phyloP scores from a whole-genome alignment of 2,329 filamentous ascomycete species.

The Aspergillus viridinutans region DNA sequence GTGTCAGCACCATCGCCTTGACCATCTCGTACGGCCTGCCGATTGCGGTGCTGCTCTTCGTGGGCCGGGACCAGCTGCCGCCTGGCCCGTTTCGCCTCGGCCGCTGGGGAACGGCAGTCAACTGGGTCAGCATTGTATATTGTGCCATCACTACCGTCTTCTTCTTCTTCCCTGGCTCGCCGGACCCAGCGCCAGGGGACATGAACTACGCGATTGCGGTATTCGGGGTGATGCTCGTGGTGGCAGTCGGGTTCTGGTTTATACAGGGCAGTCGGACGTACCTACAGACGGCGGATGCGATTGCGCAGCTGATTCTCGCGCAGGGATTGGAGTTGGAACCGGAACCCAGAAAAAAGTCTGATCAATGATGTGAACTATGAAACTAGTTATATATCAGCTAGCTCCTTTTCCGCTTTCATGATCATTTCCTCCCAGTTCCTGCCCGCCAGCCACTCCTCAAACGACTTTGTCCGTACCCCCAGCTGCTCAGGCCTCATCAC shows the following conservation, averaged over 20 bases:
- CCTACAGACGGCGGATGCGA: conserved; percentile 28
- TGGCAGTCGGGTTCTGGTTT: conserved; percentile 50
- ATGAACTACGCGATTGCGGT: conserved; percentile 59
- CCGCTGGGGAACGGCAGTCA: conserved; percentile 38
- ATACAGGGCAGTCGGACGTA: conserved; percentile 42
- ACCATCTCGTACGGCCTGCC: conserved; percentile 52
- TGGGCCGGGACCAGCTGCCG: conserved; percentile 52
- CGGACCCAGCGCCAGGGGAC: conserved; percentile 43
- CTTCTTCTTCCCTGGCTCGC: conserved; percentile 51
- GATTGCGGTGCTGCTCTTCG: conserved; percentile 46
- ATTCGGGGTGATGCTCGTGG: conserved; percentile 53
- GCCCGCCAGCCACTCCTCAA: conserved; percentile 20
- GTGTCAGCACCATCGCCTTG: conserved; percentile 54
- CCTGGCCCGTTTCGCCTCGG: conserved; percentile 45
- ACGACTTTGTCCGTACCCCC: conserved; percentile 2
- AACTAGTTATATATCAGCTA: neutral
- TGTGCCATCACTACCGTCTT: conserved; percentile 52
- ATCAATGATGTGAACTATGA: neutral
- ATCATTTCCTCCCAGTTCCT: conserved; percentile 16
- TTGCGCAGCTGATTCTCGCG: conserved; percentile 23
- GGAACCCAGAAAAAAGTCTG: neutral
- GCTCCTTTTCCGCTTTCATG: conserved; percentile 1
- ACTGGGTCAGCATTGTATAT: conserved; percentile 51
- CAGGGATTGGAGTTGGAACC: conserved; percentile 17
- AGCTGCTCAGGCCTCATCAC: conserved; percentile 37